phyloP scores from a whole-genome alignment of 805 yeast genomes.

The Debaryomyces prosopidis region DNA sequence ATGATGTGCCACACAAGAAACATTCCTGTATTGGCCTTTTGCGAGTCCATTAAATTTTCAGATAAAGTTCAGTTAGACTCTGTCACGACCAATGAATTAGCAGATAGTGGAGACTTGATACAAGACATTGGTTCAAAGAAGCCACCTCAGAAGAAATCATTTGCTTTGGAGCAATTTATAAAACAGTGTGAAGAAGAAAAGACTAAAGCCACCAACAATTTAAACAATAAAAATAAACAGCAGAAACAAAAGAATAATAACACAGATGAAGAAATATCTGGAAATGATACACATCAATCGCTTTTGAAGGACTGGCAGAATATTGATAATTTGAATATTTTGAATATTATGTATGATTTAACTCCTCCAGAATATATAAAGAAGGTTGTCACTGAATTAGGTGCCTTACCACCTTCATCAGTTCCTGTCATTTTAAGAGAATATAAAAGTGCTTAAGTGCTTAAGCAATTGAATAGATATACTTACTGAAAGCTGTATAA shows the following conservation, averaged over 20 bases:
- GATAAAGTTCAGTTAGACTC: constrained; percentile 95
- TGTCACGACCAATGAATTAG: constrained; percentile 91
- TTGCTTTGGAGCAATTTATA: constrained; percentile 65
- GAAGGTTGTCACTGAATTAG: constrained; percentile 93
- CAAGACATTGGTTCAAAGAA: constrained; percentile 47
- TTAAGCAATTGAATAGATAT: not conserved
- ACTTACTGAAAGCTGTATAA: not conserved
- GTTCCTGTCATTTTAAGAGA: constrained; percentile 96
- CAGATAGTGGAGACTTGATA: constrained; percentile 73
- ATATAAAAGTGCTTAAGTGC: constrained; percentile 59
- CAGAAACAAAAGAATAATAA: constrained; percentile 7
- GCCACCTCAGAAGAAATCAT: constrained; percentile 57
- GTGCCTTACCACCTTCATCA: constrained; percentile 96
- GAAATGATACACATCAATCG: constrained; percentile 27
- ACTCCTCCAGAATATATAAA: constrained; percentile 93
- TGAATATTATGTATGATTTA: constrained; percentile 87
- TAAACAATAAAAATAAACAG: constrained; percentile 15
- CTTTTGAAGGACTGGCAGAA: constrained; percentile 64
- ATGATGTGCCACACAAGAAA: constrained; percentile 86
- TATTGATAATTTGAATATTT: constrained; percentile 62
- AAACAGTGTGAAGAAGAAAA: constrained; percentile 38
- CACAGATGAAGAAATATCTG: constrained; percentile 9
- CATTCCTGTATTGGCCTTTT: constrained; percentile 92
- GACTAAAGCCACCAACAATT: constrained; percentile 21
- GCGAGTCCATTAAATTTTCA: constrained; percentile 91